Conservation (phyloP, 2,329 filamentous ascomycete genomes). For the Fusarium cyanostomum region DNA sequence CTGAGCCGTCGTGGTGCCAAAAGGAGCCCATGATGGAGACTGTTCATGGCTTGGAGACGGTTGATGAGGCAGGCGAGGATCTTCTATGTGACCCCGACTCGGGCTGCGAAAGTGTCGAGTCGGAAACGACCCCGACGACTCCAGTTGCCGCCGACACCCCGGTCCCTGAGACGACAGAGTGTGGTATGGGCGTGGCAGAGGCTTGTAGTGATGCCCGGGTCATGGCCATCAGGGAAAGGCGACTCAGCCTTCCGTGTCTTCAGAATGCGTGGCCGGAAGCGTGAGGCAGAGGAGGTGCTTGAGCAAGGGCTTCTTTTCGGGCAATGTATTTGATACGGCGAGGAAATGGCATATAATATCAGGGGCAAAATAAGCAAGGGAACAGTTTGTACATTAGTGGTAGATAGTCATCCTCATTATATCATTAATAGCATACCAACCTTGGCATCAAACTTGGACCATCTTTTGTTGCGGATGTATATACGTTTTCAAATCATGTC, state of each 20-base stretch:
- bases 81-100: conserved; percentile 7
- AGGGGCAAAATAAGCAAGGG: not conserved
- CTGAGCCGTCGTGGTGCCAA: conserved; percentile 2
- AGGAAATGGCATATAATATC: not conserved
- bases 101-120: conserved; percentile 3
- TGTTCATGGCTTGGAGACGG: conserved; percentile 35
- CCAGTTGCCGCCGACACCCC: not conserved
- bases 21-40: not conserved
- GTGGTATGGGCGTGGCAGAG: not conserved
- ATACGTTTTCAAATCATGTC: conserved; percentile 28
- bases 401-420: conserved; percentile 4
- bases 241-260: conserved; percentile 45
- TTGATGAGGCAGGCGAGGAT: conserved; percentile 40
- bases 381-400: not conserved
- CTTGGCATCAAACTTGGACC: conserved; percentile 6
- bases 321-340: not conserved
- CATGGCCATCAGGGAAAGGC: conserved; percentile 25
- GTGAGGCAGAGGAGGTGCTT: not conserved
- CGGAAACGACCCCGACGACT: conserved; percentile 9
- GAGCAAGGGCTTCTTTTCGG: not conserved
- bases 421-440: conserved; percentile 26
- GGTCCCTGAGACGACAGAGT: conserved; percentile 4
- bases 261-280: conserved; percentile 38
- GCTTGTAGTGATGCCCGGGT: not conserved
- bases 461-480: conserved; percentile 21